Percentiles rank a stretch among this genome's conserved stretches.
These are phyloP conservation scores for Kuraishia hungarica DNA, from an alignment of 805 yeast species.

Conservation along the genomic window DNA sequence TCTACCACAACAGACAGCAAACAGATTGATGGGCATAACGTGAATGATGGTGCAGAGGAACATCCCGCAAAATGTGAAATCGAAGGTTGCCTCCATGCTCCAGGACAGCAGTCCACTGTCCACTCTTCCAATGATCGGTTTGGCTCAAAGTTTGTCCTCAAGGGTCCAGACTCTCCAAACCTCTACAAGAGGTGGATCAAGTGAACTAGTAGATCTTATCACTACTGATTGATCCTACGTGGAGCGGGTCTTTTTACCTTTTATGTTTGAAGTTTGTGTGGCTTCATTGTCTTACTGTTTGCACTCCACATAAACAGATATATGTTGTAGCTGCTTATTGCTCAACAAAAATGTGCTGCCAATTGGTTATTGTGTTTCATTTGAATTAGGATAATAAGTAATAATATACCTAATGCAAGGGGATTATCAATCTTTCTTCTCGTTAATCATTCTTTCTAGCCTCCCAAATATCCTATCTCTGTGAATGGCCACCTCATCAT, in stretches of 20 bases:
- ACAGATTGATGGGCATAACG: background rate
- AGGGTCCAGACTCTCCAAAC: conserved; percentile 2
- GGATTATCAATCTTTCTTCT: conserved; percentile 9
- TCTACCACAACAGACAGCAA: background rate
- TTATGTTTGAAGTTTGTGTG: background rate
- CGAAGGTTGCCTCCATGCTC: background rate
- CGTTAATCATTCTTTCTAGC: conserved; percentile 46
- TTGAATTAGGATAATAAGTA: background rate
- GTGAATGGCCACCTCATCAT: conserved; percentile 54
- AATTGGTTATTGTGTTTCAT: background rate
- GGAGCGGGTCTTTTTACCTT: background rate
- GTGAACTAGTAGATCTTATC: background rate
- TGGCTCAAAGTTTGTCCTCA: background rate
- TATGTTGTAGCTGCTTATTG: background rate
- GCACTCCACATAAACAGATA: background rate
- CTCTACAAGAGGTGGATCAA: conserved; percentile 1
- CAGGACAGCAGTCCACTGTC: background rate
- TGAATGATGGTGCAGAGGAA: background rate
- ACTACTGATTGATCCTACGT: too few relatives aligned
- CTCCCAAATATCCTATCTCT: conserved; percentile 54
- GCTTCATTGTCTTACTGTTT: background rate
- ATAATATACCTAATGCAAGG: background rate
- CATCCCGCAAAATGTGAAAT: background rate
- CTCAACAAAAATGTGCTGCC: background rate
- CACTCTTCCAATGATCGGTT: background rate